Base-by-base conservation (phyloP, 768 basidiomycete genomes). In the Thelephora ganbajun region DNA sequence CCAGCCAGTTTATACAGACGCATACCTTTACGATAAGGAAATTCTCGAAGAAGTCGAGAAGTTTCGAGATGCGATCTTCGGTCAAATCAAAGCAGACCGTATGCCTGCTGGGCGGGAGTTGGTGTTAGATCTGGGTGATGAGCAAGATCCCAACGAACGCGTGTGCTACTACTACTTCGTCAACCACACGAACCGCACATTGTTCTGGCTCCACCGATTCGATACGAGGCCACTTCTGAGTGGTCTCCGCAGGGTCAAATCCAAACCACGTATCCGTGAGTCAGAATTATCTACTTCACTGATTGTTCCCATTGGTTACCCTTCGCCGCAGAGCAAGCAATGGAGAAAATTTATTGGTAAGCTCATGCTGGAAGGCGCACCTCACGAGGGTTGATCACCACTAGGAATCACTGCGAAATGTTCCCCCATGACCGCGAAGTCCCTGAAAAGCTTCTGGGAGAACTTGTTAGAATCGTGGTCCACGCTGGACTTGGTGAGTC, bases 211-310 rank as follows among this genome's bases (percentile, higher is more conserved):
- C n/a, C n/a, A n/a, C n/a, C n/a, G n/a, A n/a, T n/a, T n/a, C n/a
- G n/a, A n/a, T n/a, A n/a, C n/a, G n/a, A n/a, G n/a, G n/a, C n/a
- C n/a, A n/a, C n/a, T n/a, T n/a, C n/a, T n/a, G n/a, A n/a, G n/a
- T n/a, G n/a, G n/a, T n/a, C n/a, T n/a, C n/a, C n/a, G n/a, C n/a
- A n/a, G n/a, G n/a, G n/a, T n/a, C n/a, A n/a, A n/a, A n/a, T n/a
- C n/a, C n/a, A n/a, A n/a, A n/a, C n/a, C n/a, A n/a, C n/a, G n/a
- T n/a, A n/a, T n/a, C n/a, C n/a, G n/a, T n/a, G n/a, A n/a, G 66
- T 51, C 79, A 77, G 53, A n/a, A n/a, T n/a, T n/a, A n/a, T n/a
- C n/a, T 77, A 76, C 52, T 73, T 74, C 48, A 71, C 66, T 19
- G 65, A 74, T 51, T 74, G 76, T 41, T 23, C 52, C 2, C 56